Base-by-base conservation (phyloP, 176 grass and related monocot species). In the Calamus simplicifolius region DNA sequence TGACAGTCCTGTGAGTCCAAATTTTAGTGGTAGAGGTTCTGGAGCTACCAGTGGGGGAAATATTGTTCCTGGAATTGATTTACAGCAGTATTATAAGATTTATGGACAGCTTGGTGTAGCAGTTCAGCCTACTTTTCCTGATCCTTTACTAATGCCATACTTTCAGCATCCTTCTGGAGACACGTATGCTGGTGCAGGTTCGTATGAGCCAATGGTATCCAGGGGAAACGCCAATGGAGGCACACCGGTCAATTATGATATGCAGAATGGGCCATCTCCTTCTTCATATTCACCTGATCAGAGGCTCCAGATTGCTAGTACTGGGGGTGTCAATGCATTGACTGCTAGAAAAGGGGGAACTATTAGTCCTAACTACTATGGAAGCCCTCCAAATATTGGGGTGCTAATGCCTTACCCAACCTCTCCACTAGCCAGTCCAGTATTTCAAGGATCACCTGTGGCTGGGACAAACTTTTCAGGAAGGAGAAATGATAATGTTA, bases 51-150 rank as follows among this genome's bases (percentile, higher is more conserved):
- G 67, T 69, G 54, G 66, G 10, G 85, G 85, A 26, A 89, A 78
- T 72, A 19, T 65, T 74, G 28, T 59, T 17, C 31, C 51, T 25
- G 91, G 68, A 68, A 49, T 81, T 43, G 87, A 98, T 56, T 78
- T 79, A 72, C 38, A 80, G 51, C 84, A 88, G n/a, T 72, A 79
- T 76, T 88, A 85, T 59, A 91, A 85, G 75, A 74, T 82, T 48
- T 97, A 92, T 56, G 79, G 84, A 4, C 92, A 97, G 64, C 29
- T 85, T 69, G 78, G 81, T 25, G 48, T 82, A 58, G 59, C 84
- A 21, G 72, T 89, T 62, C 84, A 82, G 25, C 73, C 78, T 77
- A 48, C 93, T 50, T 58, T 98, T 43, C 78, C 93, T 19, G 84
- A 98, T 19, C 76, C 77, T 1, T 78, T 70, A 51, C 82, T 68